phyloP scores from a whole-genome alignment of 2,329 filamentous ascomycete genomes.

The Orbilia javanica region DNA sequence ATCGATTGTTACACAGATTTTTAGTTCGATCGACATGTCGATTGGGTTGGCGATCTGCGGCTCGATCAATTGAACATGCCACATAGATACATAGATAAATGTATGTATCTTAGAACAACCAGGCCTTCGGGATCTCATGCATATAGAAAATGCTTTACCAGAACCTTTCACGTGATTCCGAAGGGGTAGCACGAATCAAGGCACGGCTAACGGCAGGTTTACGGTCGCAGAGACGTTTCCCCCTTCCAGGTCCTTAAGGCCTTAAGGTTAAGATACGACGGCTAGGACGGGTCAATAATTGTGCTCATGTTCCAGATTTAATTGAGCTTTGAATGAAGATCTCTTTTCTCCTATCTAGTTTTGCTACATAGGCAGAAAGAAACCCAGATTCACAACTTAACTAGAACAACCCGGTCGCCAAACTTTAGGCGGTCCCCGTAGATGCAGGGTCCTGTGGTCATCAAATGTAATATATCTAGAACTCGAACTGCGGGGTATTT shows the following conservation, averaged over 20 bases:
- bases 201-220: neutral
- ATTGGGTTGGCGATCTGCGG: neutral
- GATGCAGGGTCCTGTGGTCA: conserved; percentile 10
- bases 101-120: neutral
- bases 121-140: neutral
- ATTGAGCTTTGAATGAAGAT: neutral
- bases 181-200: neutral
- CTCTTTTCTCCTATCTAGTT: neutral
- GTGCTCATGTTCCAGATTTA: neutral
- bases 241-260: neutral
- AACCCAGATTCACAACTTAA: neutral
- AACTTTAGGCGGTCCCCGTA: conserved; percentile 14
- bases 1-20: conserved; percentile 4
- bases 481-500: conserved; percentile 16
- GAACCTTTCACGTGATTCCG: neutral
- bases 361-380: too few species aligned
- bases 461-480: conserved; percentile 21
- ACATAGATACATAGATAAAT: neutral
- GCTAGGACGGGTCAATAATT: neutral
- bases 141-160: neutral
- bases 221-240: neutral
- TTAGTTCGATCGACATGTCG: conserved; percentile 7
- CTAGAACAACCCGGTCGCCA: neutral
- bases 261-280: too few species aligned
- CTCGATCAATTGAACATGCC: neutral